A percentile compares a stretch with the other conserved stretches of the same genome.
These are phyloP conservation scores for Populus simonii DNA, from an alignment of 345 rosid species.

Conservation along the genomic window DNA sequence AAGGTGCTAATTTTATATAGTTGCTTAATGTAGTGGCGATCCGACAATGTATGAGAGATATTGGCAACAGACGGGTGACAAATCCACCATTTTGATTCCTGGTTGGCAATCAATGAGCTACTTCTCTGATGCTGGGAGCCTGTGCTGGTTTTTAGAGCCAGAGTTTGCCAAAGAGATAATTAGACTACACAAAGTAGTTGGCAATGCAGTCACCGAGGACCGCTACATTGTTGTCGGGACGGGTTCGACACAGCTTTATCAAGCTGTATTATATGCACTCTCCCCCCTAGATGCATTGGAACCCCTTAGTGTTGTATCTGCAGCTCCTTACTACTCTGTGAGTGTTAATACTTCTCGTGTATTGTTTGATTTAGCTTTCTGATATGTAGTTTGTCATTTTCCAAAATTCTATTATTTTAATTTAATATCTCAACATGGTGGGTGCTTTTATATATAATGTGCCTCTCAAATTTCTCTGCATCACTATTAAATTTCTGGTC, in stretches of 20 bases:
- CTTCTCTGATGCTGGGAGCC: slow-evolving; percentile 58
- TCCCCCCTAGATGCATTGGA: slow-evolving; percentile 50
- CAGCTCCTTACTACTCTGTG: slow-evolving; percentile 79
- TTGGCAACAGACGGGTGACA: slow-evolving; percentile 70
- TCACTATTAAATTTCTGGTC: not conserved
- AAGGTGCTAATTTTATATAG: not conserved
- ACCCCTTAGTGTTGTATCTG: slow-evolving; percentile 74
- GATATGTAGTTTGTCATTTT: not conserved
- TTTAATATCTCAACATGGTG: not conserved
- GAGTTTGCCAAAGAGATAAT: slow-evolving; percentile 58
- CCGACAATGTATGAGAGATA: slow-evolving; percentile 80
- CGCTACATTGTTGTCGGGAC: slow-evolving; percentile 80
- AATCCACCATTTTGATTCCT: slow-evolving; percentile 62
- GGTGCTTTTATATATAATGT: not conserved
- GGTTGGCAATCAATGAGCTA: slow-evolving; percentile 92
- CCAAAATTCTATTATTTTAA: not conserved
- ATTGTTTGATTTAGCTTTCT: not conserved
- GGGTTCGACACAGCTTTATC: slow-evolving; percentile 84
- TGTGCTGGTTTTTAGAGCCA: slow-evolving; percentile 93
- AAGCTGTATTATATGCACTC: slow-evolving; percentile 80
- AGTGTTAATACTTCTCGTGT: slow-evolving; percentile 19
- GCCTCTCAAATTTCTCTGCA: not conserved
- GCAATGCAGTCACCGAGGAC: slow-evolving; percentile 69
- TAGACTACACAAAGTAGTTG: slow-evolving; percentile 67
- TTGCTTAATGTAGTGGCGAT: slow-evolving; percentile 67